phyloP scores from a whole-genome alignment of 2,329 filamentous ascomycete genomes.

The Pseudodiploospora longispora region DNA sequence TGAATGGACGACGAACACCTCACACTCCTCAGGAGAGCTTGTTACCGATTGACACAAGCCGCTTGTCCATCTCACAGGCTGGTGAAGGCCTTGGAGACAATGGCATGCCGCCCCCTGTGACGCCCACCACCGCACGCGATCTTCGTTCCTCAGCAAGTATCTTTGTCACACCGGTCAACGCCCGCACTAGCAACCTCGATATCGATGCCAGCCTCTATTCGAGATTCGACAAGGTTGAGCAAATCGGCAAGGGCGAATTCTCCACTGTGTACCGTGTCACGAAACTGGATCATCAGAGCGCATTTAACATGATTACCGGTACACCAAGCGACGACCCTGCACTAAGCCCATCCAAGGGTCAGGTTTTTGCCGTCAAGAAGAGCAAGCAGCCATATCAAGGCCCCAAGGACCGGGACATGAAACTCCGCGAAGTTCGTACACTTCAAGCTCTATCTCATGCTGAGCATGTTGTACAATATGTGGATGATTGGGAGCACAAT shows the following conservation, averaged over 20 bases:
- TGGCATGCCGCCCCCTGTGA: slow-evolving; percentile 55
- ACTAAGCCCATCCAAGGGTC: slow-evolving; percentile 43
- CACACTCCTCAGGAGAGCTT: slow-evolving; percentile 72
- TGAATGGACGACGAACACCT: slow-evolving; percentile 55
- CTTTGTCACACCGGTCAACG: slow-evolving; percentile 63
- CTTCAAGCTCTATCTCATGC: slow-evolving; percentile 68
- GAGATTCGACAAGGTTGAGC: slow-evolving; percentile 73
- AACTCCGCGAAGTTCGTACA: slow-evolving; percentile 75
- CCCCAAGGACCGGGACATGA: slow-evolving; percentile 68
- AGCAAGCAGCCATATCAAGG: slow-evolving; percentile 73
- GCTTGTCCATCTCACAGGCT: slow-evolving; percentile 69
- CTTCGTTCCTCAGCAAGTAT: slow-evolving; percentile 40
- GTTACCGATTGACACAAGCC: slow-evolving; percentile 71
- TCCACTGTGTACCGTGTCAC: slow-evolving; percentile 83
- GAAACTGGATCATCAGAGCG: slow-evolving; percentile 21
- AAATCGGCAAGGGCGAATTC: slow-evolving; percentile 83
- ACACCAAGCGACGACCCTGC: slow-evolving; percentile 41
- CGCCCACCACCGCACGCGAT: slow-evolving; percentile 61
- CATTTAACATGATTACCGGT: slow-evolving; percentile 32
- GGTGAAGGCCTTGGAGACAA: slow-evolving; percentile 26
- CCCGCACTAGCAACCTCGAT: slow-evolving; percentile 58
- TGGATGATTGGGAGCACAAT: slow-evolving; percentile 82
- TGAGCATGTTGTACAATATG: slow-evolving; percentile 77
- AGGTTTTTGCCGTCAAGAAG: slow-evolving; percentile 90
- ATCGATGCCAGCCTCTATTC: slow-evolving; percentile 65